Evolutionary conservation across 1,284 basidiomycete genomes (phyloP), one percentile per base, ranked within the genome.

Genomic region (Moesziomyces aphidis): DNA sequence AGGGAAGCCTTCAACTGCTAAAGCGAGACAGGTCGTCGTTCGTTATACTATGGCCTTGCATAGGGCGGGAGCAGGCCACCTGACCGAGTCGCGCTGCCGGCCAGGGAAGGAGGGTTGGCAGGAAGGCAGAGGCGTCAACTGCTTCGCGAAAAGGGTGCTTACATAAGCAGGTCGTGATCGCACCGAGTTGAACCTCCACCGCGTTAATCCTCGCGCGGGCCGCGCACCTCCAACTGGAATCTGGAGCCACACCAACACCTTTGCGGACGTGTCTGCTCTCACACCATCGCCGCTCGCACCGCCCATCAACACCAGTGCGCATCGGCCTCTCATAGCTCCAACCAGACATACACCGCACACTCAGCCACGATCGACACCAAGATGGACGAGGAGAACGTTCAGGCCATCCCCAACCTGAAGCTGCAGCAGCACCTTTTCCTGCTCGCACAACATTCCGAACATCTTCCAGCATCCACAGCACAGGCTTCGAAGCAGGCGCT

Each of bases 401-500:
- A 74, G 36, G 81, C 81, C 13, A 78, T 83, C 59, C 82, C 82
- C 36, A 82, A 84, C 68, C 76, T 80, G 34, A 64, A 69, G 58
- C 62, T 83, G 58, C 82, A 84, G 73, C 82, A 84, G 72, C 67
- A 76, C 26, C 76, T 83, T 55, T 84, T 84, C 65, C 55, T 75
- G 53, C 67, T 83, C n/a, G 61, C 61, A 26, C 70, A 73, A 86
- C 0, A 71, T 23, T 57, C 65, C 13, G 48, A 67, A 13, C 36
- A 58, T 22, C 57, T 58, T 17, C 45, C 73, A 5, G 23, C 60
- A 24, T 58, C 67, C 6, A 49, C 54, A 34, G 28, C 51, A 5
- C 43, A 90, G 17, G 86, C 89, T 64, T 91, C 93, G 10, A 88
- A 89, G 50, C 87, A 87, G 21, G 87, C 89, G 4, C 87, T 97